Conservation (phyloP, 768 basidiomycete species). For the Trametes cingulata region DNA sequence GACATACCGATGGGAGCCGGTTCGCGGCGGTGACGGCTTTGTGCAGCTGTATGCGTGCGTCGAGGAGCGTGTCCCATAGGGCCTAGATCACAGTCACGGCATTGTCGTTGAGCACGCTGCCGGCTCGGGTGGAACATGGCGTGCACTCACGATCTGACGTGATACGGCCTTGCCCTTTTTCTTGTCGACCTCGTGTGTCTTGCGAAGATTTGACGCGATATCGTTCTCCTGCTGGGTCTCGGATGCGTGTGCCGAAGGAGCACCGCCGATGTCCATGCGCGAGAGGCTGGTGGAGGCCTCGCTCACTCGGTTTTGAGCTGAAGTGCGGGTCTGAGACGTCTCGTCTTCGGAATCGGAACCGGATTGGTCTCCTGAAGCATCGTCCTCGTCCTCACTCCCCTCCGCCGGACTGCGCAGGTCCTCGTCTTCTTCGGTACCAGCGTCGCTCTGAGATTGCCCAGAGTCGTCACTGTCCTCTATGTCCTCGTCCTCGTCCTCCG, state of each 20-base stretch:
- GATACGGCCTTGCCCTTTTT: constrained; percentile 84
- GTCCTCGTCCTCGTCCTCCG: constrained; percentile 27
- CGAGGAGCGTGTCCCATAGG: constrained; percentile 84
- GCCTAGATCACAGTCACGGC: constrained; percentile 43
- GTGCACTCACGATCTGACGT: constrained; percentile 68
- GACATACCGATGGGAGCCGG: constrained; percentile 61
- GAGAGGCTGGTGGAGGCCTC: constrained; percentile 11
- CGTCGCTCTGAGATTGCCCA: constrained; percentile 1
- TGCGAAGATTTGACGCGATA: constrained; percentile 52
- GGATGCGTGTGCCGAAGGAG: neutral
- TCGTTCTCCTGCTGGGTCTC: constrained; percentile 37
- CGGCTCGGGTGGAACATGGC: neutral
- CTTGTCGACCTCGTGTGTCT: constrained; percentile 66
- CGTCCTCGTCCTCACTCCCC: constrained; percentile 28
- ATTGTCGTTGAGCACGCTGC: constrained; percentile 2
- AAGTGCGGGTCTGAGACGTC: constrained; percentile 7
- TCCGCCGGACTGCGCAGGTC: constrained; percentile 14
- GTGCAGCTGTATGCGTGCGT: constrained; percentile 90
- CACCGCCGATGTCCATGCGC: constrained; percentile 3
- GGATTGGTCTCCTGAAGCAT: constrained; percentile 2
- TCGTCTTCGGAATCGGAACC: constrained; percentile 18
- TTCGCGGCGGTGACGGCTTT: constrained; percentile 72
- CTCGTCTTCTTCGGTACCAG: constrained; percentile 22
- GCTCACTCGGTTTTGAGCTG: neutral
- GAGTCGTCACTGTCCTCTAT: constrained; percentile 12